A percentile compares a stretch with the other conserved stretches of the same genome.
Evolutionary conservation across 2,329 filamentous ascomycete genomes (phyloP).

Genomic region (Aspergillus sp.): DNA sequence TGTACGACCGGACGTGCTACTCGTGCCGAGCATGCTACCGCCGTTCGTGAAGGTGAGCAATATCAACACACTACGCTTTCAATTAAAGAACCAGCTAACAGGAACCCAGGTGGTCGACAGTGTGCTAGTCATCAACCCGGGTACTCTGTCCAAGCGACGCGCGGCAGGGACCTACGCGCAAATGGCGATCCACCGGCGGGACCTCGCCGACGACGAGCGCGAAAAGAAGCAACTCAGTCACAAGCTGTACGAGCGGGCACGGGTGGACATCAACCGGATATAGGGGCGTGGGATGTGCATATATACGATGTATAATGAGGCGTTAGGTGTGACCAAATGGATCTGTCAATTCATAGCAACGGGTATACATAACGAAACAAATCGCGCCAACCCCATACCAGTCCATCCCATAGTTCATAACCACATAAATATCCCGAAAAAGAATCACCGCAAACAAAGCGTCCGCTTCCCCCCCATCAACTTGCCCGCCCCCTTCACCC

Average conservation of each 20-base stretch:
- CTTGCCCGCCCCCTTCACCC: slow-evolving; percentile 28
- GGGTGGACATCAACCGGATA: slow-evolving; percentile 85
- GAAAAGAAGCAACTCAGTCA: slow-evolving; percentile 63
- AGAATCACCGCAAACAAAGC: slow-evolving; percentile 34
- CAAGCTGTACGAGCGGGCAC: slow-evolving; percentile 74
- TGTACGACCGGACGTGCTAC: slow-evolving; percentile 77
- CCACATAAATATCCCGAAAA: background rate
- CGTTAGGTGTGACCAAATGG: background rate
- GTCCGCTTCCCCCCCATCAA: slow-evolving; percentile 39
- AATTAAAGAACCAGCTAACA: background rate
- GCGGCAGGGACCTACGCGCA: slow-evolving; percentile 83
- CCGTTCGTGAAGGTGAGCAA: slow-evolving; percentile 78
- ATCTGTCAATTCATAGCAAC: background rate
- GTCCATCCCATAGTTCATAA: background rate
- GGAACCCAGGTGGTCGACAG: slow-evolving; percentile 76
- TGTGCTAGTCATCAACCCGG: slow-evolving; percentile 87
- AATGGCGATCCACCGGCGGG: slow-evolving; percentile 69
- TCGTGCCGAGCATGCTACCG: slow-evolving; percentile 77
- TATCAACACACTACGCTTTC: background rate
- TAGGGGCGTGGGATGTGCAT: slow-evolving; percentile 29
- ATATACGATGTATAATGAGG: slow-evolving; percentile 5
- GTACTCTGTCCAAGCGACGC: slow-evolving; percentile 77
- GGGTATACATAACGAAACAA: no score
- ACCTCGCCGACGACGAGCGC: slow-evolving; percentile 57
- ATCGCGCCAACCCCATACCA: no score